Evolutionary conservation across 2,329 filamentous ascomycete genomes (phyloP).

Genomic region (Colletotrichum truncatum): DNA sequence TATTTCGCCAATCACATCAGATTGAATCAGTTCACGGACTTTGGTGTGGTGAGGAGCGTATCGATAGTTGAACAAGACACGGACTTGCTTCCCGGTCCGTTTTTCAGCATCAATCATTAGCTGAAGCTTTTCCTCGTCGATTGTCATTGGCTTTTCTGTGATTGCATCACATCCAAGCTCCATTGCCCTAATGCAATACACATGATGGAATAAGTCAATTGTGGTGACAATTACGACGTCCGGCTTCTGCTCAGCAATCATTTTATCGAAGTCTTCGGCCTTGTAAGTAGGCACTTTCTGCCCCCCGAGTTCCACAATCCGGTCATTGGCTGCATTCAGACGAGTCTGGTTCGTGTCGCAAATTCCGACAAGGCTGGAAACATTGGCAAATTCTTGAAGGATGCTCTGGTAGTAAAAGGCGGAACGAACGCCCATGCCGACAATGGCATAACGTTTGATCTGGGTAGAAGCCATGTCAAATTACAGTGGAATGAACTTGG

Average conservation of each 20-base stretch:
- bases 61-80: slow-evolving; percentile 72
- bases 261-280: slow-evolving; percentile 53
- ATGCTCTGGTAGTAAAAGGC: slow-evolving; percentile 55
- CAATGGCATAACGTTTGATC: slow-evolving; percentile 44
- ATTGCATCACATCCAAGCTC: slow-evolving; percentile 68
- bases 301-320: slow-evolving; percentile 44
- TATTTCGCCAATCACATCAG: slow-evolving; percentile 64
- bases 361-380: slow-evolving; percentile 50
- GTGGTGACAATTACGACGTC: slow-evolving; percentile 59
- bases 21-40: slow-evolving; percentile 61
- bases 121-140: slow-evolving; percentile 58
- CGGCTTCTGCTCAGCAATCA: slow-evolving; percentile 54
- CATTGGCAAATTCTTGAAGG: slow-evolving; percentile 47
- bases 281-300: slow-evolving; percentile 51
- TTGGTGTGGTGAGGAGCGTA: slow-evolving; percentile 73
- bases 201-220: slow-evolving; percentile 56
- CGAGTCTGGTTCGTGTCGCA: slow-evolving; percentile 57
- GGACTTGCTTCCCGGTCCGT: slow-evolving; percentile 56
- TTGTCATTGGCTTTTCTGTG: slow-evolving; percentile 74
- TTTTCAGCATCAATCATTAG: slow-evolving; percentile 55
- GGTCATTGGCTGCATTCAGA: slow-evolving; percentile 51
- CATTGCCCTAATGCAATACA: slow-evolving; percentile 55
- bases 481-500: not conserved
- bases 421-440: slow-evolving; percentile 54
- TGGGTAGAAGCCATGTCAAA: not conserved